Evolutionary conservation across 306 rosid species (phyloP).

Genomic region (Cicer chorassanicum): DNA sequence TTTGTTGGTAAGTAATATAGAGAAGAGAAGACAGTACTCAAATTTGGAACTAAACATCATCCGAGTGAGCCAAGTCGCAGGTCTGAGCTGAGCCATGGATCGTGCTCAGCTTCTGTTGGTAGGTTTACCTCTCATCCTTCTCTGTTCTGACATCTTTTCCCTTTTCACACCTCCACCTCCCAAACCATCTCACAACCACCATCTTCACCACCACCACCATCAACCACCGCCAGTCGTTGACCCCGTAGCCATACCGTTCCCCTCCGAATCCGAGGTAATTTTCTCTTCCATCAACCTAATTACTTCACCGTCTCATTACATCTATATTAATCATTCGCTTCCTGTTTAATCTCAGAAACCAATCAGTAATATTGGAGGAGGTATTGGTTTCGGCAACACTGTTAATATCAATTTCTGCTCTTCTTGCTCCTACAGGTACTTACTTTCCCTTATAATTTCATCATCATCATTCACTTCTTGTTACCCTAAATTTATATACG

Average conservation of each 20-base stretch:
- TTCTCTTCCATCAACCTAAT: slow-evolving; percentile 25
- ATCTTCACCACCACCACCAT: slow-evolving; percentile 40
- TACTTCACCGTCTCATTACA: not conserved
- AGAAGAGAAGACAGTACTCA: not conserved
- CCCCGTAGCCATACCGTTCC: slow-evolving; percentile 42
- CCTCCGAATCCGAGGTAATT: slow-evolving; percentile 41
- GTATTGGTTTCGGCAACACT: slow-evolving; percentile 62
- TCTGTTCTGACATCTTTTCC: slow-evolving; percentile 59
- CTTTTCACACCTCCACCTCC: slow-evolving; percentile 62
- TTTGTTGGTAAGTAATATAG: not conserved
- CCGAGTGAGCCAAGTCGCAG: not conserved
- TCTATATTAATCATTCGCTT: not conserved
- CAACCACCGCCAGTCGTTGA: slow-evolving; percentile 43
- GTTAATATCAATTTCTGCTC: slow-evolving; percentile 70
- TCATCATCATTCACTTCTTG: not conserved
- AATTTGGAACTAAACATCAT: not conserved
- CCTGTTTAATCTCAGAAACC: slow-evolving; percentile 53
- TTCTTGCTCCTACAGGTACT: slow-evolving; percentile 72
- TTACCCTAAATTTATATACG: not conserved
- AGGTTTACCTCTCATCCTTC: slow-evolving; percentile 69
- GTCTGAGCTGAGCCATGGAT: slow-evolving; percentile 54
- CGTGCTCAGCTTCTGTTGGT: slow-evolving; percentile 61
- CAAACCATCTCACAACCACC: slow-evolving; percentile 42
- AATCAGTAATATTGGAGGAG: slow-evolving; percentile 44
- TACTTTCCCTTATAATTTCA: not conserved